Conservation (phyloP, 306 rosid genomes). For the Castanospermum australe region DNA sequence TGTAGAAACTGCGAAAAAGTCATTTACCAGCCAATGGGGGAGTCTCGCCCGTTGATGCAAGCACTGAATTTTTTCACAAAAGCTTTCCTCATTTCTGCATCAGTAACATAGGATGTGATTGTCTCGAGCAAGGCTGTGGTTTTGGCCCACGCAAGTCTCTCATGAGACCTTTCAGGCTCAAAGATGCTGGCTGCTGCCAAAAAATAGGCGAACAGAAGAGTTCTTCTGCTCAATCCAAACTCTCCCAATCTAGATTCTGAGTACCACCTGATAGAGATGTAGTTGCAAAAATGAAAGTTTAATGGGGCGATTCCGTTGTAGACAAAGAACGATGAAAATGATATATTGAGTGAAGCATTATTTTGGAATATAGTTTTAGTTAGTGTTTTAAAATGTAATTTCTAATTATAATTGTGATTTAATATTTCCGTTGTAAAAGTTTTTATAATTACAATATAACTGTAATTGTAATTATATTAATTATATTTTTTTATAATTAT, state of each 20-base stretch:
- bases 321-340: not conserved
- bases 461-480: too few species aligned
- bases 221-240: slow-evolving; percentile 58
- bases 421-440: too few species aligned
- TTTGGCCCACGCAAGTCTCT: slow-evolving; percentile 82
- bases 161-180: slow-evolving; percentile 71
- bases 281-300: not conserved
- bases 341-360: not conserved
- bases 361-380: not conserved
- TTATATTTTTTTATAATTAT: too few species aligned
- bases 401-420: too few species aligned
- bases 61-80: slow-evolving; percentile 49
- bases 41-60: slow-evolving; percentile 10
- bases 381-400: too few species aligned
- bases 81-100: slow-evolving; percentile 38
- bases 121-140: slow-evolving; percentile 51
- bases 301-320: not conserved
- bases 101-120: slow-evolving; percentile 43
- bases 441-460: too few species aligned
- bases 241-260: slow-evolving; percentile 58
- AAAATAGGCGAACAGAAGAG: slow-evolving; percentile 66
- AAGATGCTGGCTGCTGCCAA: slow-evolving; percentile 68
- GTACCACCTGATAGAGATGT: slow-evolving; percentile 63
- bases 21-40: slow-evolving; percentile 39
- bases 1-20: not conserved